Evolutionary conservation across 2,329 filamentous ascomycete genomes (phyloP).

Genomic region (Aspergillus melleus): DNA sequence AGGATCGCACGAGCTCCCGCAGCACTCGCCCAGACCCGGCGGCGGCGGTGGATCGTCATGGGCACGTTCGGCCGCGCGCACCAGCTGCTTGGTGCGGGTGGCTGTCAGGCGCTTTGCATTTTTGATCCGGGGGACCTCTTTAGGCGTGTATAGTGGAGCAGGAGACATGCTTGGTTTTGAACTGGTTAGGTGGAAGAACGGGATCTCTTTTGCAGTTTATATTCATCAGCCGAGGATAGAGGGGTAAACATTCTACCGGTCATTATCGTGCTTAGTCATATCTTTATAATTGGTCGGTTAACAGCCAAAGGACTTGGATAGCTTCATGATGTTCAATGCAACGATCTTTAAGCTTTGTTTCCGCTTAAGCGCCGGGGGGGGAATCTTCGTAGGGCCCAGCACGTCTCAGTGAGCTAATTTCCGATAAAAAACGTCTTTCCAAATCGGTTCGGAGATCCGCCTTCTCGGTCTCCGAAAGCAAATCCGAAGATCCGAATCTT

Average conservation of each 20-base stretch:
- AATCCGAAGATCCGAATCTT: background rate
- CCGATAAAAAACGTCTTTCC: background rate
- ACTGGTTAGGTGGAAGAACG: background rate
- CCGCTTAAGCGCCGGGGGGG: too few species aligned
- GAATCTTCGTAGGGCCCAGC: background rate
- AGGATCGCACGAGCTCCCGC: constrained; percentile 39
- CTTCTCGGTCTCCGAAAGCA: background rate
- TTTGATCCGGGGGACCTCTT: constrained; percentile 29
- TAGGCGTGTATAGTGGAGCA: constrained; percentile 25
- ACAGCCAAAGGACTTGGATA: background rate
- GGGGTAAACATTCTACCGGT: background rate
- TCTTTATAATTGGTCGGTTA: background rate
- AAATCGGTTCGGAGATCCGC: background rate
- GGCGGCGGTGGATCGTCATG: constrained; percentile 34
- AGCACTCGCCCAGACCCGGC: constrained; percentile 34
- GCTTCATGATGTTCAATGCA: too few species aligned
- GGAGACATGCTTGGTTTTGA: constrained; percentile 10
- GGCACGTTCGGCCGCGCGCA: constrained; percentile 30
- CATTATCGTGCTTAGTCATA: background rate
- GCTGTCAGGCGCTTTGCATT: constrained; percentile 29
- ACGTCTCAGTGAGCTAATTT: background rate
- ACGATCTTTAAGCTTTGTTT: too few species aligned
- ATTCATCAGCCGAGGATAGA: background rate
- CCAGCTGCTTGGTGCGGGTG: constrained; percentile 35
- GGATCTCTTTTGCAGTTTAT: background rate